Evolutionary conservation across 2,329 filamentous ascomycete species (phyloP).

Genomic region (Aspergillus bombycis): DNA sequence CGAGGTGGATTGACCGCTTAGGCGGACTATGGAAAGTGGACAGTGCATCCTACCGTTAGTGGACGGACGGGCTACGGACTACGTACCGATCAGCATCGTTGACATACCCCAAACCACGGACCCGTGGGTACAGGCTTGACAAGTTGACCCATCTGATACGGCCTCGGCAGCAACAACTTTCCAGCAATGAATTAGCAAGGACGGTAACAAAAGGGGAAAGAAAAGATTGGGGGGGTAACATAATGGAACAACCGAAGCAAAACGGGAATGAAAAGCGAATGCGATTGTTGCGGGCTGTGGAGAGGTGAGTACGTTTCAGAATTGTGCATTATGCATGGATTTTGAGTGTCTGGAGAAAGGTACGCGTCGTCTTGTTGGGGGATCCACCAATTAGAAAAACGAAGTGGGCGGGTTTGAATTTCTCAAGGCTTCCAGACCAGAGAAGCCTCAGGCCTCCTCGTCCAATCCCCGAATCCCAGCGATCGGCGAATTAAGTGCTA

Average conservation of each 20-base stretch:
- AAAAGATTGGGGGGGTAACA: not conserved
- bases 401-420: constrained; percentile 16
- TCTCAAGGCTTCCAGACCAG: constrained; percentile 18
- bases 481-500: constrained; percentile 21
- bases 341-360: constrained; percentile 6
- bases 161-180: not conserved
- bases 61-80: not conserved
- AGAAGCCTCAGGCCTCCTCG: not conserved
- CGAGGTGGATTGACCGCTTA: not conserved
- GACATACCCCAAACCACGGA: not conserved
- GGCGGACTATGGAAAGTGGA: not conserved
- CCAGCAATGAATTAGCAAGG: not conserved
- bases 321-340: not conserved
- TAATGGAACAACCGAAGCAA: not conserved
- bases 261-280: not conserved
- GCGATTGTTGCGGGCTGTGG: not conserved
- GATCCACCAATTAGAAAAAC: not conserved
- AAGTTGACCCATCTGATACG: not conserved
- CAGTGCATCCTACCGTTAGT: not conserved
- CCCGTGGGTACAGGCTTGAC: not conserved
- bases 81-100: not conserved
- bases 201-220: not conserved
- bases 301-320: constrained; percentile 5
- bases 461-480: constrained; percentile 14
- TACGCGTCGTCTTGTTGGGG: constrained; percentile 5